Evolutionary conservation across 345 rosid genomes (phyloP), one percentile per base, ranked within the genome.

Genomic region (Bruguiera gymnorhiza): DNA sequence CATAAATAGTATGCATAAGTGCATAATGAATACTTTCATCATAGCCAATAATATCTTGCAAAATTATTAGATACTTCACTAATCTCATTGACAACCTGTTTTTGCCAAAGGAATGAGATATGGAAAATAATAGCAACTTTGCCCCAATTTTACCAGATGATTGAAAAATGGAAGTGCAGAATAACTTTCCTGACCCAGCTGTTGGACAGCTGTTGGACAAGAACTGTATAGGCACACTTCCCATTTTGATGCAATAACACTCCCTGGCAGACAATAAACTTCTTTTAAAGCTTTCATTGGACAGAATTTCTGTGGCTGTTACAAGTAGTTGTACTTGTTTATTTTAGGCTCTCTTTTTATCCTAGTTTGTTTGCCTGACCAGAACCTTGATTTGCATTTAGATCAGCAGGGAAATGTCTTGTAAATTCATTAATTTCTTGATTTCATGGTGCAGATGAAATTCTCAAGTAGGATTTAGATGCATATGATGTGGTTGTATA

Each of bases 111-210:
- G 13, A 56, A 3, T 54, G 3, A 67, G 48, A 43, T 13, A 43
- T 13, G 67, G 56, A 61, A 70, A 24, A 61, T n/a, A 61, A 18
- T 21, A 6, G 7, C 23, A 30, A 60, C 65, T 48, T 60, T 24
- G 26, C 36, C 36, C 24, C 23, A 32, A 19, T 27, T 15, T 23
- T 59, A 8, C 59, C 64, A 6, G 18, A 6, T 19, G 24, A 66
- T 32, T 53, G 60, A 29, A 51, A 29, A 18, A 51, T 52, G 37
- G 36, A 21, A 26, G 6, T 18, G 30, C 27, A 62, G 46, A 15
- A 29, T 16, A 37, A 39, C 51, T 4, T 39, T 62, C 24, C n/a
- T 31, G 4, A 20, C 20, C 24, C 18, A 20, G 54, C 34, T 13
- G 19, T 13, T 43, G 50, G 18, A 43, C 18, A 20, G 54, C 34